Percentiles rank a stretch among this genome's conserved stretches.
Conservation (phyloP, 1,139 yeast species). For the Candida sp. region DNA sequence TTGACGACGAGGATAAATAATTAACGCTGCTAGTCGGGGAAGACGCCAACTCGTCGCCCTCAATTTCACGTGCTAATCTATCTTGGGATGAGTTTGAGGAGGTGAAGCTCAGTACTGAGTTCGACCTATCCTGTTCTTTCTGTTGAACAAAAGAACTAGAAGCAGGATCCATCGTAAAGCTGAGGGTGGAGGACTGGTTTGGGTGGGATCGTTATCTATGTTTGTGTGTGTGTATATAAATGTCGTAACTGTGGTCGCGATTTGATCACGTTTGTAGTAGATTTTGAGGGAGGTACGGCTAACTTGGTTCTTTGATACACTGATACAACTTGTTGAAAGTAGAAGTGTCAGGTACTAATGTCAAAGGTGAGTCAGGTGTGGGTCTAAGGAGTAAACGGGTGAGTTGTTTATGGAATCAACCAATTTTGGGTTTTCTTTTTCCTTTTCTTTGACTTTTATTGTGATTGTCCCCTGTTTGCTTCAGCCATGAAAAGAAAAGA, state of each 20-base stretch:
- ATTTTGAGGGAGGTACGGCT: not conserved
- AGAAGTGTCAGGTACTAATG: not conserved
- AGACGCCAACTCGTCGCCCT: not conserved
- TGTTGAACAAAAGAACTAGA: not conserved
- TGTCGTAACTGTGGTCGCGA: too few species aligned
- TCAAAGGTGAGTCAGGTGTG: not conserved
- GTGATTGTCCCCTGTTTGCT: not conserved
- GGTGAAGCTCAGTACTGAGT: not conserved
- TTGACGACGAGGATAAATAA: slow-evolving; percentile 6
- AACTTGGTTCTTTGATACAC: not conserved
- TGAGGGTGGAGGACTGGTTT: not conserved
- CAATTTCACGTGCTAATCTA: not conserved
- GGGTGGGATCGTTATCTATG: not conserved
- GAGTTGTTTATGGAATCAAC: not conserved
- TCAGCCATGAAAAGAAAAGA: not conserved
- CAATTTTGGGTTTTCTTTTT: not conserved
- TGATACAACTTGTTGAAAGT: slow-evolving; percentile 1
- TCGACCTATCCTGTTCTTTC: not conserved
- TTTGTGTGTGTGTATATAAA: not conserved
- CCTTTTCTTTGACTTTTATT: not conserved
- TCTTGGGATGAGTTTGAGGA: not conserved
- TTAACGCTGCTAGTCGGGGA: slow-evolving; percentile 10
- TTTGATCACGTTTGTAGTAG: too few species aligned
- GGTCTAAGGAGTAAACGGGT: not conserved
- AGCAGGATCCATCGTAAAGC: not conserved